Percentiles rank a stretch among this genome's conserved stretches.
phyloP scores from a whole-genome alignment of 306 rosid species.

The Pyrus bretschneideri region DNA sequence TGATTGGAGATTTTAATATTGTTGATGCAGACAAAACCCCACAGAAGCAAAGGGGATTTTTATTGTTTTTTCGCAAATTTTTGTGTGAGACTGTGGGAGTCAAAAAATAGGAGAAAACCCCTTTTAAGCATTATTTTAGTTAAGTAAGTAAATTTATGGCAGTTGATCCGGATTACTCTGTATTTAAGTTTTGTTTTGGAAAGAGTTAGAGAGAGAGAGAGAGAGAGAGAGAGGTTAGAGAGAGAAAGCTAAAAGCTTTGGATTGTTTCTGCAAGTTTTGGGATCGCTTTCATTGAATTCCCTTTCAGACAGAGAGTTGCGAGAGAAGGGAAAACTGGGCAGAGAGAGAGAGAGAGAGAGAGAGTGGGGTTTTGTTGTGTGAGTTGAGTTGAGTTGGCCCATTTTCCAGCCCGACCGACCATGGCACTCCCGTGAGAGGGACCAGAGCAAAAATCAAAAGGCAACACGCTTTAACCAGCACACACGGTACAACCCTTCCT shows the following conservation, averaged over 20 bases:
- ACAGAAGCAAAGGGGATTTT: constrained; percentile 4
- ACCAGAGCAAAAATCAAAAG: constrained; percentile 37
- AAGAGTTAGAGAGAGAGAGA: constrained; percentile 7
- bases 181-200: background rate
- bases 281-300: constrained; percentile 49
- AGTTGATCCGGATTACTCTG: constrained; percentile 10
- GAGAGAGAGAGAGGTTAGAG: background rate
- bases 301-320: constrained; percentile 44
- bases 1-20: constrained; percentile 20
- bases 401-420: constrained; percentile 77
- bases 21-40: constrained; percentile 25
- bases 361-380: constrained; percentile 34
- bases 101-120: constrained; percentile 1
- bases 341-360: constrained; percentile 2
- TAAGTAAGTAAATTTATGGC: constrained; percentile 3
- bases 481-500: constrained; percentile 5
- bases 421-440: constrained; percentile 85
- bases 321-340: constrained; percentile 36
- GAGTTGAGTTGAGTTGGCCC: constrained; percentile 40
- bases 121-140: background rate
- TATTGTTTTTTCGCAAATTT: background rate
- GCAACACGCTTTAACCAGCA: constrained; percentile 29
- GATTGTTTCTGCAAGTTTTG: constrained; percentile 29
- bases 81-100: background rate
- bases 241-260: background rate